Evolutionary conservation across 768 basidiomycete genomes (phyloP).

Genomic region (Leucosporidium scottii): DNA sequence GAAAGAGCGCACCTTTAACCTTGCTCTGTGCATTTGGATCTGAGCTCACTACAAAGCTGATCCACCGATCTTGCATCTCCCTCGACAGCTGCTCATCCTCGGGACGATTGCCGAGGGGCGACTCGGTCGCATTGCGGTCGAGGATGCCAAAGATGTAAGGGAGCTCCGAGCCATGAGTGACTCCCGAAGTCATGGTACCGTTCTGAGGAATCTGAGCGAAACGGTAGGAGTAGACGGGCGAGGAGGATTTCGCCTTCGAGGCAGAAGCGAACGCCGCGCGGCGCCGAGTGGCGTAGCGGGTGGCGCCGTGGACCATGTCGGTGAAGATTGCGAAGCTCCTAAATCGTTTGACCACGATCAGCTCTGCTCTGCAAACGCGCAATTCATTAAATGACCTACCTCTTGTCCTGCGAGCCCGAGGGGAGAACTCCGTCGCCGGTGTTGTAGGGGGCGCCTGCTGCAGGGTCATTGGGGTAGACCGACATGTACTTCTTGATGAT

Average conservation of each 20-base stretch:
- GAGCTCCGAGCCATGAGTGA: constrained; percentile 10
- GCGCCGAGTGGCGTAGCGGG: constrained; percentile 2
- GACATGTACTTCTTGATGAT: not conserved
- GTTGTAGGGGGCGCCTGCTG: constrained; percentile 1
- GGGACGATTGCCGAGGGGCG: constrained; percentile 9
- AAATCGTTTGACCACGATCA: no score
- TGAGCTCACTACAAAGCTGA: constrained; percentile 13
- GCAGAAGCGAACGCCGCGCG: not conserved
- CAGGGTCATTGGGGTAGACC: constrained; percentile 5
- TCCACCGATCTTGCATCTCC: constrained; percentile 8
- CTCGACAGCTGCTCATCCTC: not conserved
- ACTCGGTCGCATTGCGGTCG: constrained; percentile 4
- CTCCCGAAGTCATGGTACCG: constrained; percentile 6
- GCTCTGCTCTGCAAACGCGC: no score
- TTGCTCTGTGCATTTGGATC: no score
- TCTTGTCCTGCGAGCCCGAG: not conserved
- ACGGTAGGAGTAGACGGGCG: not conserved
- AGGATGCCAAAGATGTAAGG: constrained; percentile 21
- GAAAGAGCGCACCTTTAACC: no score
- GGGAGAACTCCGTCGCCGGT: constrained; percentile 4
- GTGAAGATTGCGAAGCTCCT: constrained; percentile 16
- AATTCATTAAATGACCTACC: no score
- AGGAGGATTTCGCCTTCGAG: not conserved
- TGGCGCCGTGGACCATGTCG: constrained; percentile 11
- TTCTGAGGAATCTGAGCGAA: constrained; percentile 24